Percentiles rank a stretch among this genome's conserved stretches.
Conservation (phyloP, 495 filamentous ascomycete species). For the Parmelia sp. region DNA sequence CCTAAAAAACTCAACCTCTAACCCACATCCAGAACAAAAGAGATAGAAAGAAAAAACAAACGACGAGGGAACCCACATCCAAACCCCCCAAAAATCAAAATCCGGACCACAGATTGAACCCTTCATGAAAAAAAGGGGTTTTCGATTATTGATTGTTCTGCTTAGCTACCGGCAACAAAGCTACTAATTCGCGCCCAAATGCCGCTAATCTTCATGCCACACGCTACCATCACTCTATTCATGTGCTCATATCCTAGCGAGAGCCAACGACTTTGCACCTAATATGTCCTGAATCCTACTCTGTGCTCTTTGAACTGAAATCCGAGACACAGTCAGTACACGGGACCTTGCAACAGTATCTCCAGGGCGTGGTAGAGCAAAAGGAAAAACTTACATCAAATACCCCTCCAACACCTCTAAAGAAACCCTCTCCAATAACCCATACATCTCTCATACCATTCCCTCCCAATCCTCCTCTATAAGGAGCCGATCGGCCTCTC, state of each 20-base stretch:
- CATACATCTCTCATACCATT: slow-evolving; percentile 35
- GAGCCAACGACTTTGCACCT: background rate
- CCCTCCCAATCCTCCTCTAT: slow-evolving; percentile 23
- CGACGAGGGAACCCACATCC: too few relatives aligned
- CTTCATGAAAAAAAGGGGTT: too few relatives aligned
- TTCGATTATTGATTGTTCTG: too few relatives aligned
- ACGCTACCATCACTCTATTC: background rate
- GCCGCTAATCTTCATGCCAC: background rate
- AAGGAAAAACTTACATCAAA: slow-evolving; percentile 30
- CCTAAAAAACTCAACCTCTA: too few relatives aligned
- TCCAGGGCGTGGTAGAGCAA: background rate
- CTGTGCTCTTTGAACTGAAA: slow-evolving; percentile 23
- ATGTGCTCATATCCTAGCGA: slow-evolving; percentile 6
- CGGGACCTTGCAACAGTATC: background rate
- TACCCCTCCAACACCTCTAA: slow-evolving; percentile 30
- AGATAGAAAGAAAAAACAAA: too few relatives aligned
- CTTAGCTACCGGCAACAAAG: too few relatives aligned
- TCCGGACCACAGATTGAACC: too few relatives aligned
- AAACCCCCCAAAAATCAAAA: too few relatives aligned
- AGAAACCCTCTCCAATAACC: slow-evolving; percentile 32
- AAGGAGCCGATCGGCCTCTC: slow-evolving; percentile 8
- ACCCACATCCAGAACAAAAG: too few relatives aligned
- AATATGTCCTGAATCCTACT: slow-evolving; percentile 30
- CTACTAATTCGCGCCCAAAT: background rate
- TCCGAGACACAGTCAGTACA: background rate